phyloP scores from a whole-genome alignment of 2,329 filamentous ascomycete genomes.

The Pseudocercospora pini-densiflorae region DNA sequence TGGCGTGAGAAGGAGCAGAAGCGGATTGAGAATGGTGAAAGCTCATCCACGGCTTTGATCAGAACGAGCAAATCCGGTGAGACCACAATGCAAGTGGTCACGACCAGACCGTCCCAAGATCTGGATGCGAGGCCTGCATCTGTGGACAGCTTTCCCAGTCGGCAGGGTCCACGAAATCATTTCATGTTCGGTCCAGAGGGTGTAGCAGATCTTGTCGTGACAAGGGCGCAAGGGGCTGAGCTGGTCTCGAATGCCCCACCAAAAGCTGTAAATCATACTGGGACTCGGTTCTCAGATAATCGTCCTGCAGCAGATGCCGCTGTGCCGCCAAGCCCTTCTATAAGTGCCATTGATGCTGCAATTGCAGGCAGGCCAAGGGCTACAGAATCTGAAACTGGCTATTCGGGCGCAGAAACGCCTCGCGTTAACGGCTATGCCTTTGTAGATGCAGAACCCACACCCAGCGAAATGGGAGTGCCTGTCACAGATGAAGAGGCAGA shows the following conservation, averaged over 20 bases:
- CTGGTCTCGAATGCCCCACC: constrained; percentile 73
- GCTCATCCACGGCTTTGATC: constrained; percentile 43
- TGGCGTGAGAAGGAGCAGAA: constrained; percentile 61
- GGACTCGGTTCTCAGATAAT: constrained; percentile 65
- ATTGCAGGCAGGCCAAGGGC: constrained; percentile 73
- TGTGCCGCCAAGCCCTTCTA: constrained; percentile 76
- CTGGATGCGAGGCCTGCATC: constrained; percentile 73
- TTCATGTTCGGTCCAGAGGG: constrained; percentile 84
- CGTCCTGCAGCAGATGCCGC: constrained; percentile 33
- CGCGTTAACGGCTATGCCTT: constrained; percentile 93
- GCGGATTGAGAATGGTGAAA: constrained; percentile 56
- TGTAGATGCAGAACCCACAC: constrained; percentile 76
- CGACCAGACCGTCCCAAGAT: constrained; percentile 59
- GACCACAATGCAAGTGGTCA: constrained; percentile 27
- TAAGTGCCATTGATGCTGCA: constrained; percentile 82
- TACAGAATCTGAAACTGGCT: constrained; percentile 64
- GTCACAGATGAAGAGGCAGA: constrained; percentile 41
- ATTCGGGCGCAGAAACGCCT: constrained; percentile 76
- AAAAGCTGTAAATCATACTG: constrained; percentile 77
- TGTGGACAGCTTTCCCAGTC: constrained; percentile 72
- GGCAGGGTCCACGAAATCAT: constrained; percentile 69
- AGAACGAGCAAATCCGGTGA: constrained; percentile 34
- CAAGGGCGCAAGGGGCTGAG: constrained; percentile 70
- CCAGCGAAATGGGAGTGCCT: constrained; percentile 60
- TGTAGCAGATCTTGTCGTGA: constrained; percentile 59